A percentile compares a stretch with the other conserved stretches of the same genome.
phyloP scores from a whole-genome alignment of 352 stramenopile species.

The Salisapilia sapeloensis region DNA sequence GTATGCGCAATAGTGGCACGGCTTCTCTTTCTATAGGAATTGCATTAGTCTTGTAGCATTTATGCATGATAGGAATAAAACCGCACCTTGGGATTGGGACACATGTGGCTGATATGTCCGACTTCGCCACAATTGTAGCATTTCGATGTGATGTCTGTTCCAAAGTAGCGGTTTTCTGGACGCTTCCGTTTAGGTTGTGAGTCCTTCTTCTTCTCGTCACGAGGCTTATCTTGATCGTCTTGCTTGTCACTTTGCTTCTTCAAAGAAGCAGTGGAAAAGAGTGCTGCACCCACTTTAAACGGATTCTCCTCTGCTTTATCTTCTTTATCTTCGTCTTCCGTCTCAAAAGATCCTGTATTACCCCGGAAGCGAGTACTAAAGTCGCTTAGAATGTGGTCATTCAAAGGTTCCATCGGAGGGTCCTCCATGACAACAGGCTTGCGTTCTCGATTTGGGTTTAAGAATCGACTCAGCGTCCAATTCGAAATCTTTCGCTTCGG shows the following conservation, averaged over 20 bases:
- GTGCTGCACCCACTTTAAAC: slow-evolving; percentile 25
- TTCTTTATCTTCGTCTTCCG: slow-evolving; percentile 21
- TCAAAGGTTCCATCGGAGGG: slow-evolving; percentile 52
- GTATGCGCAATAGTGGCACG: slow-evolving; percentile 68
- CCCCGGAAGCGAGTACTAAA: slow-evolving; percentile 59
- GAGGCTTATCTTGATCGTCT: slow-evolving; percentile 5
- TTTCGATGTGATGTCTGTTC: slow-evolving; percentile 68
- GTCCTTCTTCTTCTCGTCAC: slow-evolving; percentile 11
- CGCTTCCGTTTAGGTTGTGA: slow-evolving; percentile 16
- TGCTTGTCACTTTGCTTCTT: slow-evolving; percentile 5
- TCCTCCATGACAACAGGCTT: slow-evolving; percentile 36
- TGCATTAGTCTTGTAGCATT: background rate
- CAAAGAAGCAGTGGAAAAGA: slow-evolving; percentile 12
- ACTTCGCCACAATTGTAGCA: slow-evolving; percentile 74
- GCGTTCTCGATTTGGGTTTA: slow-evolving; percentile 32
- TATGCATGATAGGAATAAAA: background rate
- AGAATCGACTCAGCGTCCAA: slow-evolving; percentile 53
- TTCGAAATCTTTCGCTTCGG: slow-evolving; percentile 33
- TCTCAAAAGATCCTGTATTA: slow-evolving; percentile 16
- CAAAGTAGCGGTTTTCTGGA: slow-evolving; percentile 60
- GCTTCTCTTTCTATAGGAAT: slow-evolving; percentile 20
- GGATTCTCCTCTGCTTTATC: slow-evolving; percentile 10
- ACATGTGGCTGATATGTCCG: slow-evolving; percentile 58
- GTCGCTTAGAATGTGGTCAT: slow-evolving; percentile 71
- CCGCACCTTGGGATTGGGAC: slow-evolving; percentile 41